These are phyloP conservation scores for Euphorbia celastroides DNA, from an alignment of 441 rosid species.

Conservation along the genomic window DNA sequence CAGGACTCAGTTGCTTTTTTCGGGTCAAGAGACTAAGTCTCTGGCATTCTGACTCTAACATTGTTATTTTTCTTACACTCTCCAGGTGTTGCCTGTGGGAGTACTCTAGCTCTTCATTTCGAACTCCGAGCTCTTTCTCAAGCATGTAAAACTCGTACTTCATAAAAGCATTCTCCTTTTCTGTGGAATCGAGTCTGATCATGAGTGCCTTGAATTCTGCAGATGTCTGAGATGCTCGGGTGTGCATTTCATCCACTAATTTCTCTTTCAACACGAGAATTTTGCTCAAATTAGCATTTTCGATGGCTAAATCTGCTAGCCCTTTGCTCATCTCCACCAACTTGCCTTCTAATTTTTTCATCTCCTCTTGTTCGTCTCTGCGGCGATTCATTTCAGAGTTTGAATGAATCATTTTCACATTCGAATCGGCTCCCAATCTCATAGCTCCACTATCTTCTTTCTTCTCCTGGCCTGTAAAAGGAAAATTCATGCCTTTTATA, in stretches of 20 bases:
- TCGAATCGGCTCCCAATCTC: slow-evolving; percentile 45
- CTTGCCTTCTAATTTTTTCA: slow-evolving; percentile 55
- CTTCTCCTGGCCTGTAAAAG: slow-evolving; percentile 65
- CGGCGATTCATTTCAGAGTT: slow-evolving; percentile 76
- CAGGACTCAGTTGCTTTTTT: slow-evolving; percentile 85
- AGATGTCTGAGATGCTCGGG: slow-evolving; percentile 55
- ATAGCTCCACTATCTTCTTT: slow-evolving; percentile 63
- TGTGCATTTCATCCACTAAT: slow-evolving; percentile 57
- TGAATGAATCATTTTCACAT: slow-evolving; percentile 50
- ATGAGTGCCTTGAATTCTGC: slow-evolving; percentile 72
- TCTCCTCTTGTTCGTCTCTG: slow-evolving; percentile 55
- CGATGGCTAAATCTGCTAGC: slow-evolving; percentile 57
- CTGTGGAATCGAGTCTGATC: slow-evolving; percentile 65
- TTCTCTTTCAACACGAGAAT: slow-evolving; percentile 64
- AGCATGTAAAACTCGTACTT: slow-evolving; percentile 77
- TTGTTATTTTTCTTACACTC: slow-evolving; percentile 70
- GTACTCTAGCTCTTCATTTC: slow-evolving; percentile 86
- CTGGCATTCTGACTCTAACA: slow-evolving; percentile 90
- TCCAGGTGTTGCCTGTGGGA: slow-evolving; percentile 79
- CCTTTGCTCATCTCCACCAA: slow-evolving; percentile 53
- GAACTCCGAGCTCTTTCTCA: slow-evolving; percentile 78
- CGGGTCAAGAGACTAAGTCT: slow-evolving; percentile 69
- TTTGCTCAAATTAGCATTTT: slow-evolving; percentile 61
- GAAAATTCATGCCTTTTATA: not conserved
- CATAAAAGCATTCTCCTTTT: slow-evolving; percentile 66